A percentile compares a stretch with the other conserved stretches of the same genome.
Evolutionary conservation across 441 rosid species (phyloP).

Genomic region (Viola pubescens): DNA sequence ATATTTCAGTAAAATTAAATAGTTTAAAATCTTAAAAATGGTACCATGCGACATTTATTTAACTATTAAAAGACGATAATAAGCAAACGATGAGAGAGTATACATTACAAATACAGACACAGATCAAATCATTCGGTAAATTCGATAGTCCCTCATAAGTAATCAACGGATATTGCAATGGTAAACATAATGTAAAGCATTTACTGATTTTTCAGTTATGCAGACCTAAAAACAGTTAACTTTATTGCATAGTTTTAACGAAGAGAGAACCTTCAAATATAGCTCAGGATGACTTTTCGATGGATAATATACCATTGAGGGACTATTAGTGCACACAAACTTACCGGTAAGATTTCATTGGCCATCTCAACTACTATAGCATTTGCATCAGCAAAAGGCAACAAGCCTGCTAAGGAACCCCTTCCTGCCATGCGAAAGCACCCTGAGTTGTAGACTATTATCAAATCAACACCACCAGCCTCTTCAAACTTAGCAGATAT

Average conservation of each 20-base stretch:
- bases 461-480: constrained; percentile 92
- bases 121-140: too few relatives aligned
- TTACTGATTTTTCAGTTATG: too few relatives aligned
- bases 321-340: constrained; percentile 19
- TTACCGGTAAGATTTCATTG: constrained; percentile 87
- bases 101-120: too few relatives aligned
- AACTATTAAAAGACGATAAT: neutral
- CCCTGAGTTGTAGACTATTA: constrained; percentile 85
- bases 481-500: constrained; percentile 98
- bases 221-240: too few relatives aligned
- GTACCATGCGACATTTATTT: neutral
- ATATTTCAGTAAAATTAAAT: neutral
- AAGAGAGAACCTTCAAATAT: too few relatives aligned
- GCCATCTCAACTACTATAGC: constrained; percentile 93
- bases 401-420: constrained; percentile 88
- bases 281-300: too few relatives aligned
- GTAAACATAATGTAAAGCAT: too few relatives aligned
- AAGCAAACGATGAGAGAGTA: neutral
- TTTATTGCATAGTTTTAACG: too few relatives aligned
- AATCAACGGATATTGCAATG: too few relatives aligned
- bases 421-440: constrained; percentile 98
- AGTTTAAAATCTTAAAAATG: constrained; percentile 2
- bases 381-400: constrained; percentile 96
- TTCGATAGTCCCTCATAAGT: too few relatives aligned
- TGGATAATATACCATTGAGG: neutral